Evolutionary conservation across 1,139 yeast species (phyloP).

Genomic region (Hyphopichia wangnamkhiaoensis): DNA sequence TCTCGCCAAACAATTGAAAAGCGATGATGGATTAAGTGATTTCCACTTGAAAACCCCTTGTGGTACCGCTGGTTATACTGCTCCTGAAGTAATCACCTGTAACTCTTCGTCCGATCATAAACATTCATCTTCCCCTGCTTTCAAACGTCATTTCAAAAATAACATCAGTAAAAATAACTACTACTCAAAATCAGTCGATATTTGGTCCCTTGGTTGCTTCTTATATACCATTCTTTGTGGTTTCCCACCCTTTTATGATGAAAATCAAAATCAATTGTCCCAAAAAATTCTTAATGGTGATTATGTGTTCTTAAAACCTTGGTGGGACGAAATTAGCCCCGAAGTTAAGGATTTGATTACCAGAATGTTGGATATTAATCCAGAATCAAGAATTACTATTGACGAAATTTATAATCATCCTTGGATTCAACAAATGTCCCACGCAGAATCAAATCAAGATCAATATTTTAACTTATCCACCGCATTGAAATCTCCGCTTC

Average conservation of each 20-base stretch:
- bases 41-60: conserved; percentile 65
- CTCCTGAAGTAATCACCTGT: conserved; percentile 82
- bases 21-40: conserved; percentile 51
- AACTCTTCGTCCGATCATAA: conserved; percentile 16
- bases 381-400: conserved; percentile 64
- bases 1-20: conserved; percentile 56
- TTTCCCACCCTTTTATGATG: conserved; percentile 95
- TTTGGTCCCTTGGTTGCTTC: conserved; percentile 97
- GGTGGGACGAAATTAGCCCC: conserved; percentile 93
- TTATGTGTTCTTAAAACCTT: conserved; percentile 79
- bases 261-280: conserved; percentile 76
- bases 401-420: conserved; percentile 61
- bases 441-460: conserved; percentile 6
- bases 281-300: conserved; percentile 83
- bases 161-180: conserved; percentile 58
- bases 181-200: conserved; percentile 88
- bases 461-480: conserved; percentile 10
- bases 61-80: conserved; percentile 71
- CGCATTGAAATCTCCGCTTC: conserved; percentile 3
- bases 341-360: conserved; percentile 73
- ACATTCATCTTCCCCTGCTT: no score
- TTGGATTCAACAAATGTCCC: conserved; percentile 26
- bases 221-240: conserved; percentile 89
- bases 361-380: conserved; percentile 58
- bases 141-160: conserved; percentile 16